A percentile compares a stretch with the other conserved stretches of the same genome.
phyloP scores from a whole-genome alignment of 306 rosid genomes.

The Gastrolobium villosum region DNA sequence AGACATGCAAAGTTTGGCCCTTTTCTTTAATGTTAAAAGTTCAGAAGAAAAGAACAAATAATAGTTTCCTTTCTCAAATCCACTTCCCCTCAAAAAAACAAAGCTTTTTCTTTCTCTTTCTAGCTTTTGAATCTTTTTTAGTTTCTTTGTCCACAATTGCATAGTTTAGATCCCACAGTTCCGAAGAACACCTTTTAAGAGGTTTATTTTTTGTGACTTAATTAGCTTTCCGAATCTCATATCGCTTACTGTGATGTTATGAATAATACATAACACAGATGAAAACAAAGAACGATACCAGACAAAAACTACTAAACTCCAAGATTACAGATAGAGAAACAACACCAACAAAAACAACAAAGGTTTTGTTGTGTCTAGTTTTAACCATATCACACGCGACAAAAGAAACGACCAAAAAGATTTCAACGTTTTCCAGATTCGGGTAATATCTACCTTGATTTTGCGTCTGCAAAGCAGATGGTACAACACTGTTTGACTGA shows the following conservation, averaged over 20 bases:
- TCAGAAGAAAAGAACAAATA: conserved; percentile 53
- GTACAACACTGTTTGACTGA: conserved; percentile 46
- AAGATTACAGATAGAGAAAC: conserved; percentile 48
- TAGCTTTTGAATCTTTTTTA: conserved; percentile 58
- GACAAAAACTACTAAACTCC: conserved; percentile 78
- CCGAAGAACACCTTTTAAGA: conserved; percentile 33
- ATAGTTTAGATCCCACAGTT: conserved; percentile 46
- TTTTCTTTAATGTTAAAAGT: conserved; percentile 51
- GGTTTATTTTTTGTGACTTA: conserved; percentile 36
- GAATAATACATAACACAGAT: conserved; percentile 34
- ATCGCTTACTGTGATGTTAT: conserved; percentile 34
- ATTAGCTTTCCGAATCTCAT: conserved; percentile 49
- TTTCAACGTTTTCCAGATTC: conserved; percentile 36
- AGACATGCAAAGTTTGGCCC: conserved; percentile 37
- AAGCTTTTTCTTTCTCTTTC: conserved; percentile 46
- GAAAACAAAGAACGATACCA: conserved; percentile 58
- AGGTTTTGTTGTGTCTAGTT: conserved; percentile 25
- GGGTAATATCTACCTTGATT: conserved; percentile 60
- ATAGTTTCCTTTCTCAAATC: conserved; percentile 59
- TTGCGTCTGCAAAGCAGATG: conserved; percentile 55
- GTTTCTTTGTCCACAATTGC: conserved; percentile 51
- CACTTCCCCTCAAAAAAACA: conserved; percentile 44
- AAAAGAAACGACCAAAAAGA: conserved; percentile 50
- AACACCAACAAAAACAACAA: conserved; percentile 24
- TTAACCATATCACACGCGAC: conserved; percentile 52